Evolutionary conservation across 139 green algal genomes (phyloP).

Genomic region (Chlamydomonas sp.): DNA sequence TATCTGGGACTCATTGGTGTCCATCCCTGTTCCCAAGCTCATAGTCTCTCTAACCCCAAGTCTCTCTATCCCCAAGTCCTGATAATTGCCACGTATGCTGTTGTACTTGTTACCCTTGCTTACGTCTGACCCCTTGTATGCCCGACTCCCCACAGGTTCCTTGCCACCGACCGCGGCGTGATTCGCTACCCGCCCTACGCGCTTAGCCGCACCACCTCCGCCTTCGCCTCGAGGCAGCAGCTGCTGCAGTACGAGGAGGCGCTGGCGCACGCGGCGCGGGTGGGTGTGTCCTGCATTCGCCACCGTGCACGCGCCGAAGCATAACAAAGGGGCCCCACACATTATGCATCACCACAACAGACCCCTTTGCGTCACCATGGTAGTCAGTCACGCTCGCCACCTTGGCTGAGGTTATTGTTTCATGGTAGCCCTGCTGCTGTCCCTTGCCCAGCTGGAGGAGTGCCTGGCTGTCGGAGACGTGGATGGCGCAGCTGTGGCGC

Average conservation of each 20-base stretch:
- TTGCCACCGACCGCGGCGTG: constrained; percentile 71
- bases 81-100: background rate
- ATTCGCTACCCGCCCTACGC: constrained; percentile 78
- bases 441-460: background rate
- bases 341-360: too few species aligned
- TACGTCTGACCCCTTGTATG: too few species aligned
- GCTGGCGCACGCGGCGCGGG: constrained; percentile 57
- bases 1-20: background rate
- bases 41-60: background rate
- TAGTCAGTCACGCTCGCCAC: too few species aligned
- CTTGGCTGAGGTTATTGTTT: background rate
- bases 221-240: constrained; percentile 62
- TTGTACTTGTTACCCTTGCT: background rate
- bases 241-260: constrained; percentile 83
- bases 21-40: background rate
- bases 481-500: constrained; percentile 40
- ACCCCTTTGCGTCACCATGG: too few species aligned
- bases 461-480: constrained; percentile 45
- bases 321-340: too few species aligned
- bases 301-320: too few species aligned
- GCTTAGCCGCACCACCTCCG: constrained; percentile 48
- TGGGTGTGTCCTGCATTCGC: constrained; percentile 41
- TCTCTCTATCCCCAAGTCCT: background rate
- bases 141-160: constrained; percentile 55
- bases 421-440: background rate